Evolutionary conservation across 1,139 yeast genomes (phyloP), one percentile per base, ranked within the genome.

Genomic region (Geotrichum phurueaensis): DNA sequence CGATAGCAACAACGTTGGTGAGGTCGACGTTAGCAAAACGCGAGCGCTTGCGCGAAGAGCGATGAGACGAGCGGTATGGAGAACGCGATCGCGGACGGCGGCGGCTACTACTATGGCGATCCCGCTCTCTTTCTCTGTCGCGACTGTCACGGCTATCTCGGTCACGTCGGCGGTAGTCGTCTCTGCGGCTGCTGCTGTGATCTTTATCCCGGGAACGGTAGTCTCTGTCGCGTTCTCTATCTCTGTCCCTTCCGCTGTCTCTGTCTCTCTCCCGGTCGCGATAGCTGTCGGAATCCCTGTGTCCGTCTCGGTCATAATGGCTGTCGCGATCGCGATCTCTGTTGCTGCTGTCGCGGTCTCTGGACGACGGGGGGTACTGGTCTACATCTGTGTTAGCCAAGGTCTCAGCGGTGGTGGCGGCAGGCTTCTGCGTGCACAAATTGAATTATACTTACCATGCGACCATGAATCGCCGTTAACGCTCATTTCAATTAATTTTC

Each of bases 1-100:
- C 77, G 22, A 84, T 71, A 0, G 86, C 77, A 0, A 72, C 67
- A 0, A 77, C 79, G 33, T 68, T 65, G 1, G 69, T 66, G 25
- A 78, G 65, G 51, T 76, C 74, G 33, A 59, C 60, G 45, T 57
- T 59, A 15, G 64, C 60, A 49, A 63, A 64, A 12, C 65, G 55
- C 31, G 60, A 63, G 18, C 64, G 60, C 18, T 61, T 22, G 55
- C 54, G 53, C 60, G 65, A 50, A 53, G 64, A 57, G 18, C 61
- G 58, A 29, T 58, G 51, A 60, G 65, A 50, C 54, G 64, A 56
- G n/a, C 61, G 58, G 33, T 57, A 25, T 43, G 64, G 60, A 20
- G 65, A 60, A 13, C 58, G 53, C 45, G 64, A 57, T 36, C 66
- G 64, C 36, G 61, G 62, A 15, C 62, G 62, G 4, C 65, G 54